Evolutionary conservation across 2,329 filamentous ascomycete species (phyloP).

Genomic region (Sclerotinia borealis): DNA sequence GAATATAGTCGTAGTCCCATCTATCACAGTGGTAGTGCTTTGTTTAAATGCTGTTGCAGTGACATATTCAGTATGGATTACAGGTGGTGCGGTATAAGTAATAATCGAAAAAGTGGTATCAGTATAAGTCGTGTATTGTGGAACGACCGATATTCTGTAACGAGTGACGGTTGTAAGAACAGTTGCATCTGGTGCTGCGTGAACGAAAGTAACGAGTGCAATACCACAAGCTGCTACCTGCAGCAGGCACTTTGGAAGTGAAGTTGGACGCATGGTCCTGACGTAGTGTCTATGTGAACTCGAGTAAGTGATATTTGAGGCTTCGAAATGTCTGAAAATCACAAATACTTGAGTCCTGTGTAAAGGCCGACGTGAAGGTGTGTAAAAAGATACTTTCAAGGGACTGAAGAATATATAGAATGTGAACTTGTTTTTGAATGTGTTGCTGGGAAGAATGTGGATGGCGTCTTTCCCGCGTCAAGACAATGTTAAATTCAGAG

Average conservation of each 20-base stretch:
- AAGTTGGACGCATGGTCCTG: conserved; percentile 11
- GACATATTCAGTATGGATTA: conserved; percentile 3
- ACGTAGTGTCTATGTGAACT: conserved; percentile 4
- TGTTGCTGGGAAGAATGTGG: conserved; percentile 8
- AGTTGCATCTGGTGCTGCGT: background rate
- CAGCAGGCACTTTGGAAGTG: conserved; percentile 2
- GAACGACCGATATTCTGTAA: conserved; percentile 7
- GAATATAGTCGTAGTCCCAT: background rate
- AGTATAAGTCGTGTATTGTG: conserved; percentile 7
- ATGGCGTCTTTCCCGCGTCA: background rate
- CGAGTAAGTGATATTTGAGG: background rate
- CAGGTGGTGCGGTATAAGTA: background rate
- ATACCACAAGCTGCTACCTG: conserved; percentile 4
- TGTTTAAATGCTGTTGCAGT: background rate
- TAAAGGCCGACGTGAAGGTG: conserved; percentile 4
- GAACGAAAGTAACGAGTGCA: background rate
- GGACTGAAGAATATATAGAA: conserved; percentile 7
- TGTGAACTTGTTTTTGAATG: background rate
- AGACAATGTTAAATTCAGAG: background rate
- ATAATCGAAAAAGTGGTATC: background rate
- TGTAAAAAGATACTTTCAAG: background rate
- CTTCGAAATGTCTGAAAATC: conserved; percentile 5
- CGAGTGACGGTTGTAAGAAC: conserved; percentile 6
- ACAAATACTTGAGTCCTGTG: conserved; percentile 5
- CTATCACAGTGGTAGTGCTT: background rate